Conservation (phyloP, 179 eudicot species). For the Heliamphora pulchella region DNA sequence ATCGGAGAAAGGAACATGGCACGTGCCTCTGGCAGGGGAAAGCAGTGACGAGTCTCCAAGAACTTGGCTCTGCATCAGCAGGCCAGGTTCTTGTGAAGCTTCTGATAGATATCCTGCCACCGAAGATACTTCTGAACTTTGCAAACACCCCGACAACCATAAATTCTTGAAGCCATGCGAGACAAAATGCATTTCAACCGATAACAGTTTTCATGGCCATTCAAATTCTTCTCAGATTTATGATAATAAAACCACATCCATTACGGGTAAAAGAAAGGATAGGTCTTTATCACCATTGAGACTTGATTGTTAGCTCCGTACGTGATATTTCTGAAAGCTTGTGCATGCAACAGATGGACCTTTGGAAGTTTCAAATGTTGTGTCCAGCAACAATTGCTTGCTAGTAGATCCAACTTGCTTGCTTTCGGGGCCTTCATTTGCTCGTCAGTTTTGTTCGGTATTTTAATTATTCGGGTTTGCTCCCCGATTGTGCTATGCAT, state of each 20-base stretch:
- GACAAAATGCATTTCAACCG: neutral
- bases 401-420: neutral
- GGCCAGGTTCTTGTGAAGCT: slow-evolving; percentile 12
- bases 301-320: neutral
- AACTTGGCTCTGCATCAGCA: slow-evolving; percentile 21
- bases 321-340: too few relatives aligned
- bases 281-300: neutral
- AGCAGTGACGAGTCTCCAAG: slow-evolving; percentile 15
- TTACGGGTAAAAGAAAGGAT: slow-evolving; percentile 13
- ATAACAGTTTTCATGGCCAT: neutral
- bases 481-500: neutral
- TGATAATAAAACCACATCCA: neutral
- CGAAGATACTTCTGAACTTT: neutral
- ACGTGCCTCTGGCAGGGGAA: slow-evolving; percentile 16
- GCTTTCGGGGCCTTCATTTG: neutral
- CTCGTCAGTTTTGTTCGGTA: neutral
- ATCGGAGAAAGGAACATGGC: slow-evolving; percentile 23
- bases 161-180: neutral
- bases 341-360: too few relatives aligned
- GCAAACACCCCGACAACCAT: neutral
- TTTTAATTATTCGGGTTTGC: neutral
- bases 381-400: too few relatives aligned
- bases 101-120: neutral
- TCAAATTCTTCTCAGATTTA: neutral
- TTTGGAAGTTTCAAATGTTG: too few relatives aligned